Percentiles rank a stretch among this genome's conserved stretches.
Conservation (phyloP, 2,329 filamentous ascomycete species). For the Cadophora gregata region DNA sequence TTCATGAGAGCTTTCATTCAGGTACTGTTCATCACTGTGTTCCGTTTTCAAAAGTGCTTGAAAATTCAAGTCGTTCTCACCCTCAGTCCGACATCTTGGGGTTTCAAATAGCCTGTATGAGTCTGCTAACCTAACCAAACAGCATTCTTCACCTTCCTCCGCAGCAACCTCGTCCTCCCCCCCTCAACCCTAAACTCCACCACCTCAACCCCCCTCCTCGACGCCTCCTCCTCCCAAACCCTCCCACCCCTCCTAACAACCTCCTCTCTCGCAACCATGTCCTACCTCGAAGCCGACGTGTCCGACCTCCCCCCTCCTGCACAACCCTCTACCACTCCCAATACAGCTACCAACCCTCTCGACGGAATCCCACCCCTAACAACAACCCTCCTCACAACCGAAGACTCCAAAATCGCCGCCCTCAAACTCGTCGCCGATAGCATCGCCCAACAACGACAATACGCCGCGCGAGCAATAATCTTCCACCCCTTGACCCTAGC, state of each 20-base stretch:
- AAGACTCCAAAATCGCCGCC: conserved; percentile 68
- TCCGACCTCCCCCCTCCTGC: conserved; percentile 3
- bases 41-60: background rate
- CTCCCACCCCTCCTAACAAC: conserved; percentile 46
- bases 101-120: too few species aligned
- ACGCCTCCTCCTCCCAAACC: conserved; percentile 54
- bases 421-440: conserved; percentile 80
- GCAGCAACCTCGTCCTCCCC: conserved; percentile 77
- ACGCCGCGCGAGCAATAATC: conserved; percentile 66
- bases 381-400: conserved; percentile 60
- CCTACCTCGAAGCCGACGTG: conserved; percentile 36
- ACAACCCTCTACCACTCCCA: conserved; percentile 43
- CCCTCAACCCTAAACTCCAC: conserved; percentile 57
- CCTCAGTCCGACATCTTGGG: too few species aligned
- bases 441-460: conserved; percentile 80
- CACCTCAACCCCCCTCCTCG: conserved; percentile 67
- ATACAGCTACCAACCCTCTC: conserved; percentile 44
- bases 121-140: conserved; percentile 31
- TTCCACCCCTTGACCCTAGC: conserved; percentile 64
- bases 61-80: too few species aligned
- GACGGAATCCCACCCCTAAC: conserved; percentile 66
- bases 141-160: conserved; percentile 86
- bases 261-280: conserved; percentile 47
- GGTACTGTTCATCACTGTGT: conserved; percentile 6
- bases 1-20: background rate